Conservation (phyloP, 2,329 filamentous ascomycete species). For the Microsporum audouinii region DNA sequence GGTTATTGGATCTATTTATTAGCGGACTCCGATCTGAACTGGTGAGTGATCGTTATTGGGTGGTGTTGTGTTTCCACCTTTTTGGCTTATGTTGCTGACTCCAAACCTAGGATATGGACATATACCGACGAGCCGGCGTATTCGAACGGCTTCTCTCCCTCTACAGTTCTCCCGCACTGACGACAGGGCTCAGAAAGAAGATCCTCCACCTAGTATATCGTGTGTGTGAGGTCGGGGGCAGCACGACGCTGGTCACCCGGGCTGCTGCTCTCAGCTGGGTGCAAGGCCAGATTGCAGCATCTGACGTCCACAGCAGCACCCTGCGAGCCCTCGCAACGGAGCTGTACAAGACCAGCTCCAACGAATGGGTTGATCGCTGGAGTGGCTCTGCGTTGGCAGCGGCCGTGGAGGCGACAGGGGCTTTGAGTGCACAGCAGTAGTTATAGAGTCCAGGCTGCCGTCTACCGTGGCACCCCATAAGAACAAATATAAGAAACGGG, state of each 20-base stretch:
- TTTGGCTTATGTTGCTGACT: neutral
- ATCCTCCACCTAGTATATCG: conserved; percentile 53
- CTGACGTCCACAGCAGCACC: conserved; percentile 34
- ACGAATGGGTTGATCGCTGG: conserved; percentile 55
- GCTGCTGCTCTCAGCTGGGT: conserved; percentile 67
- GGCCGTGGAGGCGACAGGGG: neutral
- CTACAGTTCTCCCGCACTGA: conserved; percentile 55
- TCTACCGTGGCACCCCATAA: neutral
- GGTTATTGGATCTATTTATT: conserved; percentile 61
- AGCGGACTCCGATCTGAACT: conserved; percentile 49
- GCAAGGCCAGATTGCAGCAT: conserved; percentile 45
- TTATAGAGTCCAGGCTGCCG: neutral
- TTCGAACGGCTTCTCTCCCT: conserved; percentile 65
- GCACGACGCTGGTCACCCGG: conserved; percentile 68
- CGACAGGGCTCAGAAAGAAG: conserved; percentile 48
- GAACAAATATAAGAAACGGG: neutral
- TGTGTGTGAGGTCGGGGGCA: conserved; percentile 57
- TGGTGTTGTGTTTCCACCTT: neutral
- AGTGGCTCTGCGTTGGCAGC: conserved; percentile 40
- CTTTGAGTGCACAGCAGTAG: neutral
- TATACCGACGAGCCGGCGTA: conserved; percentile 47
- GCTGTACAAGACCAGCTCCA: conserved; percentile 56
- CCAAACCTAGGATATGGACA: conserved; percentile 32
- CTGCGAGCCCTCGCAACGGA: conserved; percentile 47
- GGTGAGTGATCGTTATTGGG: conserved; percentile 28